Base-by-base conservation (phyloP, 2,329 filamentous ascomycete species). In the Grosmannia penicillata region DNA sequence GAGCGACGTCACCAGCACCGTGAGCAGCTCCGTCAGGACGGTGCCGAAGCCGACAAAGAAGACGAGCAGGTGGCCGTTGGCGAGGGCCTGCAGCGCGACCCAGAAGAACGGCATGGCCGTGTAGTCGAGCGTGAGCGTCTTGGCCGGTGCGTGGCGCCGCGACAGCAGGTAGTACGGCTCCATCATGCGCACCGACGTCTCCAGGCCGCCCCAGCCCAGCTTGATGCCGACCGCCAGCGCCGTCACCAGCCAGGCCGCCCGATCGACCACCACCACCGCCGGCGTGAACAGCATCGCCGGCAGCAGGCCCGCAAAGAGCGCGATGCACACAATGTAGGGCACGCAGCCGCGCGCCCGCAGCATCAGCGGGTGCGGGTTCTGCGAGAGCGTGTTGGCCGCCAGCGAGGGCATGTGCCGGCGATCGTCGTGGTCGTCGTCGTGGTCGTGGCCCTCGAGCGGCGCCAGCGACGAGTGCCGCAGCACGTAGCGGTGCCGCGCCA, bases 131-230 rank as follows among this genome's bases (percentile, higher is more conserved):
- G 74, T 77, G 7, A 85, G 65, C 2, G 73, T 78, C 46, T 66
- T 71, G 7, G 78, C 63, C 1, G 75, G 70, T 4, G 79, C 78
- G 45, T 79, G 71, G 4, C 80, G 69, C 37, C 64, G 63, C 13
- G 72, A 78, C 3, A 85, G 68, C 42, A 82, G 71, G 51, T 78
- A 82, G 51, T 80, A 85, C 2, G 80, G 80, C 53, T 84, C 78
- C 55, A 83, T 72, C 66, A 83, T 77, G 30, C 79, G 75, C 33
- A 83, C 66, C 21, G 75, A 70, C 40, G 71, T 77, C 49, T 84
- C 81, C 43, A 84, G 62, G 4, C 72, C 70, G 43, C 69, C 69
- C 79, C 78, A 85, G 33, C 68, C 60, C 18, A 83, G 64, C 54
- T 82, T 82, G 48, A 84, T 68, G 40, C 65, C 56, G 17, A 82